A percentile compares a stretch with the other conserved stretches of the same genome.
phyloP scores from a whole-genome alignment of 169 alveolate genomes.

The Eimeria acervulina region DNA sequence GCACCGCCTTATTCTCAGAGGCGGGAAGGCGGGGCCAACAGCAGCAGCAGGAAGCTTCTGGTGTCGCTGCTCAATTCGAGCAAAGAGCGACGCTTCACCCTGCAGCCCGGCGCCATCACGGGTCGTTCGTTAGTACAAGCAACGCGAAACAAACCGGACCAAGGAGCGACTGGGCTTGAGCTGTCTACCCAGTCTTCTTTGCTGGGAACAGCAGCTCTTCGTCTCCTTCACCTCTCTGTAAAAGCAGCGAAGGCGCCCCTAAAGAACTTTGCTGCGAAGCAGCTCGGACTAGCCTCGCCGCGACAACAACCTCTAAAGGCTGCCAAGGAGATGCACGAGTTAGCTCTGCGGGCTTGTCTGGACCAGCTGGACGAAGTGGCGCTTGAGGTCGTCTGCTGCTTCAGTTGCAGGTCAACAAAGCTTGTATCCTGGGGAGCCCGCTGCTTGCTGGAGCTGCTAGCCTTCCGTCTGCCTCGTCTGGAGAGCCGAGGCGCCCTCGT shows the following conservation, averaged over 20 bases:
- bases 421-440: slow-evolving; percentile 82
- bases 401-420: slow-evolving; percentile 75
- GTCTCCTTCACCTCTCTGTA: slow-evolving; percentile 63
- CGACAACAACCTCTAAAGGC: background rate
- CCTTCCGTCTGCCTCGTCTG: slow-evolving; percentile 58
- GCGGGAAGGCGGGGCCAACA: slow-evolving; percentile 22
- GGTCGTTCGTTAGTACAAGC: slow-evolving; percentile 82
- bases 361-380: slow-evolving; percentile 69
- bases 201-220: slow-evolving; percentile 80
- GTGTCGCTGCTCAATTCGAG: background rate
- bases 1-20: background rate
- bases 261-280: slow-evolving; percentile 10
- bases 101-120: slow-evolving; percentile 81
- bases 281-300: background rate
- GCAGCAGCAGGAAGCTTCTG: slow-evolving; percentile 63
- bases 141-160: slow-evolving; percentile 1
- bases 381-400: slow-evolving; percentile 54
- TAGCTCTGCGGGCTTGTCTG: background rate
- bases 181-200: slow-evolving; percentile 51
- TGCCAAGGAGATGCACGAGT: background rate
- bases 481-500: slow-evolving; percentile 74
- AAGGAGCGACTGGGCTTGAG: slow-evolving; percentile 65
- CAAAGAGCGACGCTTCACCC: slow-evolving; percentile 35
- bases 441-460: slow-evolving; percentile 70
- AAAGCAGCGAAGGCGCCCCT: slow-evolving; percentile 31